Evolutionary conservation across 306 rosid species (phyloP), one percentile per base, ranked within the genome.

Genomic region (Casuarina equisetifolia): DNA sequence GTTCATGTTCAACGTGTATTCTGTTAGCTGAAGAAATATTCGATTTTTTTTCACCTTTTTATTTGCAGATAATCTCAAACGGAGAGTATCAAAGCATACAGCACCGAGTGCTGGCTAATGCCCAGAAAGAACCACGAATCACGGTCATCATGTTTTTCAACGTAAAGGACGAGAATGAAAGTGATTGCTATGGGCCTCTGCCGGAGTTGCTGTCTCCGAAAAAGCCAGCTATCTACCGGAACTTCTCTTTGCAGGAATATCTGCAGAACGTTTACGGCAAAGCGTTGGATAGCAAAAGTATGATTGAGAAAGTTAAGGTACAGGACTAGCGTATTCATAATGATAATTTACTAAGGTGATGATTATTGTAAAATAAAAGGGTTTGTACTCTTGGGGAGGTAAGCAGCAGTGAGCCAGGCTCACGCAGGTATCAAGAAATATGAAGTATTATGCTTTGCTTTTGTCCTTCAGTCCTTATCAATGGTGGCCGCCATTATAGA

Each of bases 81-180:
- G 86, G 84, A 5, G 89, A 72, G 69, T 85, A 85, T 52, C 76
- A 42, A 35, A 79, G 89, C 15, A 78, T 79, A 20, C 80, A 85
- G 7, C 87, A 84, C 9, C 66, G 80, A n/a, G 84, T 77, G 50
- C 6, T 80, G 77, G 79, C 87, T 9, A 79, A 82, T 78, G 40
- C 78, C 0, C 35, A 42, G 19, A 82, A 82, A 40, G 82, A 79
- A 63, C 3, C 82, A 32, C 74, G 84, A 58, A 85, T 82, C 5
- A 82, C 84, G 3, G 6, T 73, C 3, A 80, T 79, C 57, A 69
- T 62, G 0, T 73, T 85, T 73, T 82, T 76, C 52, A 82, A 82
- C 51, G n/a, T 68, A 2, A 1, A 3, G 9, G 82, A 85, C 57
- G 79, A 79, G 83, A 75, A 19, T 5, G 85, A 53, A 20, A 74